Evolutionary conservation across 306 rosid genomes (phyloP), one percentile per base, ranked within the genome.

Genomic region (Fragaria iinumae): DNA sequence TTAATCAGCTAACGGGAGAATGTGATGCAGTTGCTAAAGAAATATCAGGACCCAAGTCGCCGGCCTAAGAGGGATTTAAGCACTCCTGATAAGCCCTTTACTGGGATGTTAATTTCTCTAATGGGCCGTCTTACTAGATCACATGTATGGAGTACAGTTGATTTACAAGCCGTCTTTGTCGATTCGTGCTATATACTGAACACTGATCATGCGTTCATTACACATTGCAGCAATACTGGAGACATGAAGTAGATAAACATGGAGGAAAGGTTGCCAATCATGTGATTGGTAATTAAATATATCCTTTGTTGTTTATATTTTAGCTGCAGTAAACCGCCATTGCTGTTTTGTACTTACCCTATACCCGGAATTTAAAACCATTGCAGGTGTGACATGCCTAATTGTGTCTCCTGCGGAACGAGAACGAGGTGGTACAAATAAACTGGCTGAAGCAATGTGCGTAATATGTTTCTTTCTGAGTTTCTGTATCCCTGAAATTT

Each of bases 81-180:
- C 50, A 81, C 71, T 32, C 80, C 89, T 4, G 91, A 82, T 74
- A 89, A 88, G 79, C 93, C 95, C 55, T 90, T 92, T 48, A 82
- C 83, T 8, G 96, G 93, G 76, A 89, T 90, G 93, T 82, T 74
- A 80, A 86, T 95, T 23, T 88, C 96, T n/a, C 76, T 95, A 8
- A 92, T 88, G 84, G 97, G 97, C 14, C 96, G 93, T 78, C 97
- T 90, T 62, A 73, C 84, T 34, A 52, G 88, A 69, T 90, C 97
- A 71, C 97, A 90, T 76, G 96, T 90, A 86, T 55, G 88, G 50
- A 36, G 17, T 29, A 16, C 5, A 9, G n/a, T 45, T 69, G 64
- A 57, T 57, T 21, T 57, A 3, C 14, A 23, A 2, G 29, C 8
- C 3, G 13, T 3, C 13, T 53, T 10, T 18, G 49, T 39, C n/a